Percentiles rank a stretch among this genome's conserved stretches.
Conservation (phyloP, 306 rosid genomes). For the Purshia tridentata region DNA sequence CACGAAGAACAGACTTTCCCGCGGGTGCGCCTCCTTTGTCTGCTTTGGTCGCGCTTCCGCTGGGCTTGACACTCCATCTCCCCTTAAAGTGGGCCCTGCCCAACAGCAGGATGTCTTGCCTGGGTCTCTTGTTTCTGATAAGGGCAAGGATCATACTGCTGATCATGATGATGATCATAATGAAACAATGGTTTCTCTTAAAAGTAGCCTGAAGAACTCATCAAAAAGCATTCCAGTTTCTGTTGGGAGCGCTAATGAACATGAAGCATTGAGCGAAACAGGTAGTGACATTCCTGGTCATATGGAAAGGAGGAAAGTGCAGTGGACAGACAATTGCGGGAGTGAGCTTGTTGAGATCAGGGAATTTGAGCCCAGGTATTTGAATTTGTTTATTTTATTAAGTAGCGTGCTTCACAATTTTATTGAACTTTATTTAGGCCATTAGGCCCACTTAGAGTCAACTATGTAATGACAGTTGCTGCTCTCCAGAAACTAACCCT, state of each 20-base stretch:
- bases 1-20: slow-evolving; percentile 69
- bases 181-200: slow-evolving; percentile 53
- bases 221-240: slow-evolving; percentile 38
- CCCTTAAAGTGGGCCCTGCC: slow-evolving; percentile 85
- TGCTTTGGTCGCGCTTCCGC: slow-evolving; percentile 96
- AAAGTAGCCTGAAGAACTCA: slow-evolving; percentile 80
- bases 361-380: slow-evolving; percentile 98
- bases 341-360: slow-evolving; percentile 76
- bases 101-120: slow-evolving; percentile 73
- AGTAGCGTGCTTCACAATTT: neutral
- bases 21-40: slow-evolving; percentile 87
- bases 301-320: slow-evolving; percentile 73
- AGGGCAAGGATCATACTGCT: slow-evolving; percentile 49
- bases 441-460: slow-evolving; percentile 11
- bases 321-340: slow-evolving; percentile 93
- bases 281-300: slow-evolving; percentile 42
- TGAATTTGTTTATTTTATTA: slow-evolving; percentile 5
- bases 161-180: slow-evolving; percentile 36
- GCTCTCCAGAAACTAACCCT: slow-evolving; percentile 7
- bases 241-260: slow-evolving; percentile 45
- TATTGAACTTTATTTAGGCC: neutral
- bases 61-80: slow-evolving; percentile 71
- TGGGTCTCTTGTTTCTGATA: slow-evolving; percentile 46
- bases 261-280: slow-evolving; percentile 39
- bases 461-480: neutral